Evolutionary conservation across 257 asterid genomes (phyloP).

Genomic region (Coffea eugenioides): DNA sequence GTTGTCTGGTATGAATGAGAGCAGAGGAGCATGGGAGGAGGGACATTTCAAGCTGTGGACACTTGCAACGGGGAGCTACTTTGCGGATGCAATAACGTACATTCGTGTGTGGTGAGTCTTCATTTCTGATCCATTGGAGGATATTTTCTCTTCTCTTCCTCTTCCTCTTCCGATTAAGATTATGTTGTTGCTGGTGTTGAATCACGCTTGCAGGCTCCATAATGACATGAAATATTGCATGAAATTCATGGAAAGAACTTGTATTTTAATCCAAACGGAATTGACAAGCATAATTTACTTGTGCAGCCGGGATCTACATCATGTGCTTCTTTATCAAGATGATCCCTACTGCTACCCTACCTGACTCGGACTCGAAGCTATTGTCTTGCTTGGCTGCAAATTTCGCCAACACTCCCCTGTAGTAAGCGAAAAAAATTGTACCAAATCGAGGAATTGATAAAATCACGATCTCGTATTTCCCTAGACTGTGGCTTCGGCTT

Average conservation of each 20-base stretch:
- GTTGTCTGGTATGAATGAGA: not conserved
- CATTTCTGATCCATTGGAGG: not conserved
- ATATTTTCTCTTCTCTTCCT: too few species aligned
- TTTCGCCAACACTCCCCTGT: not conserved
- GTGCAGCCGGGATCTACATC: slow-evolving; percentile 21
- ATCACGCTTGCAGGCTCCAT: not conserved
- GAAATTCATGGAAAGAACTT: not conserved
- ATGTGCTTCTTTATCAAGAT: not conserved
- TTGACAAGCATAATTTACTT: too few species aligned
- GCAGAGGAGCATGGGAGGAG: slow-evolving; percentile 91
- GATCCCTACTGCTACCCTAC: not conserved
- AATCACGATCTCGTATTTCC: too few species aligned
- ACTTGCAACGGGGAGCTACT: slow-evolving; percentile 62
- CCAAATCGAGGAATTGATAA: not conserved
- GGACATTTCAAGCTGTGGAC: slow-evolving; percentile 65
- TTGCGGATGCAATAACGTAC: slow-evolving; percentile 65
- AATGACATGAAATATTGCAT: not conserved
- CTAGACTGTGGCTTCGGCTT: not conserved
- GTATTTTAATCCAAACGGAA: not conserved
- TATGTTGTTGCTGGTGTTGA: too few species aligned
- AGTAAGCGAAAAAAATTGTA: not conserved
- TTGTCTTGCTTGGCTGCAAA: not conserved
- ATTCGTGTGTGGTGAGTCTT: slow-evolving; percentile 53
- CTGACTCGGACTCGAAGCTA: not conserved
- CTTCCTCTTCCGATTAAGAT: too few species aligned